phyloP scores from a whole-genome alignment of 305 asterid species.

The Plantago lanceolata region DNA sequence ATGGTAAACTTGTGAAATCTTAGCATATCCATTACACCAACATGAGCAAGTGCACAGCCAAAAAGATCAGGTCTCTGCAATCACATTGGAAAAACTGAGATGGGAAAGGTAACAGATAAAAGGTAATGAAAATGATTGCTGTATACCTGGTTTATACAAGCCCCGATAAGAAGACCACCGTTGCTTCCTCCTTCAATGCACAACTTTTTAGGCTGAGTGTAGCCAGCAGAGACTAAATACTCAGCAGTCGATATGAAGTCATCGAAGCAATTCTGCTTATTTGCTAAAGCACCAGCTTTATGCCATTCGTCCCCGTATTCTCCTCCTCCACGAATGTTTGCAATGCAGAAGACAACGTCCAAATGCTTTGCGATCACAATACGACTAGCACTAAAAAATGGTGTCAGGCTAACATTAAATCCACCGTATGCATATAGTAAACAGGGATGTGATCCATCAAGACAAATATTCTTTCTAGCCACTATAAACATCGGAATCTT shows the following conservation, averaged over 20 bases:
- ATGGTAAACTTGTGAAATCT: conserved; percentile 87
- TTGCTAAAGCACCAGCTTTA: conserved; percentile 57
- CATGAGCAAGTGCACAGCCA: conserved; percentile 93
- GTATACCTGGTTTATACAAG: conserved; percentile 79
- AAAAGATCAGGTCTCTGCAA: conserved; percentile 81
- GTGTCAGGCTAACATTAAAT: conserved; percentile 51
- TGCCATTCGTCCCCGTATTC: conserved; percentile 93
- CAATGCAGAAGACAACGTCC: conserved; percentile 54
- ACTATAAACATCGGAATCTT: conserved; percentile 62
- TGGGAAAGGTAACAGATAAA: no score
- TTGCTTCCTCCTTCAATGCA: conserved; percentile 87
- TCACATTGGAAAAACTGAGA: no score
- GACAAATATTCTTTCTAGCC: conserved; percentile 45
- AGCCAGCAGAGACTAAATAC: conserved; percentile 60
- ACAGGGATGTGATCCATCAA: conserved; percentile 71
- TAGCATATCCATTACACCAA: conserved; percentile 92
- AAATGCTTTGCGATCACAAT: conserved; percentile 52
- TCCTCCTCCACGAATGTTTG: conserved; percentile 85
- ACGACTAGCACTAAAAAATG: conserved; percentile 44
- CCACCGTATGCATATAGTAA: conserved; percentile 72
- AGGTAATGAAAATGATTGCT: no score
- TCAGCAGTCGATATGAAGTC: conserved; percentile 66
- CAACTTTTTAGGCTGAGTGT: conserved; percentile 55
- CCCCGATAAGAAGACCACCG: conserved; percentile 80
- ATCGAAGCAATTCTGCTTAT: conserved; percentile 68